Conservation (phyloP, 805 yeast genomes). For the Clavispora phyllophila region DNA sequence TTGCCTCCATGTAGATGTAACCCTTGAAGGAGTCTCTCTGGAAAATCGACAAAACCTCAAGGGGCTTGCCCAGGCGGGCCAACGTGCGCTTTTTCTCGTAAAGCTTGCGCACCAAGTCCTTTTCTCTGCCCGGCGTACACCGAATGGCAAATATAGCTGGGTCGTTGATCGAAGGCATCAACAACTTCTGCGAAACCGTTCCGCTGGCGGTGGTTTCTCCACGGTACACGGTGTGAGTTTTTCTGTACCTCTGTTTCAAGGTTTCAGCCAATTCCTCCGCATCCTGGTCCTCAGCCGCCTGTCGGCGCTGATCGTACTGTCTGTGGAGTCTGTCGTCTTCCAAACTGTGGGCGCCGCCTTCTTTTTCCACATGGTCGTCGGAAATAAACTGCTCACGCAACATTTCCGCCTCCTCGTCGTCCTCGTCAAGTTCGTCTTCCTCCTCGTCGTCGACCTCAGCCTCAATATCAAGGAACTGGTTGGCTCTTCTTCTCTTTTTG, state of each 20-base stretch:
- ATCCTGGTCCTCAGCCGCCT: constrained; percentile 85
- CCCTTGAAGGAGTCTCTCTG: constrained; percentile 93
- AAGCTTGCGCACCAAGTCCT: constrained; percentile 79
- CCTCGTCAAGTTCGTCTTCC: constrained; percentile 82
- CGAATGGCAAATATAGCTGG: constrained; percentile 95
- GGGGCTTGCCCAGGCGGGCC: constrained; percentile 68
- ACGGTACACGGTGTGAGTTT: constrained; percentile 75
- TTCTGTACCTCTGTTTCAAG: constrained; percentile 86
- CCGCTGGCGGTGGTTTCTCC: constrained; percentile 67
- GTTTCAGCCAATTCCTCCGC: constrained; percentile 92
- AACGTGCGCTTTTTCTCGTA: constrained; percentile 78
- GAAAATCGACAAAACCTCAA: constrained; percentile 82
- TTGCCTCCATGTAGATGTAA: constrained; percentile 90
- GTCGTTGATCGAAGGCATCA: constrained; percentile 93
- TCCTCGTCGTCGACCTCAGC: constrained; percentile 99
- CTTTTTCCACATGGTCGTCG: constrained; percentile 65
- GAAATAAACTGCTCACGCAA: constrained; percentile 79
- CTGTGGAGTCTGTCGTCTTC: constrained; percentile 73
- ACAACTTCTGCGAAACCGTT: constrained; percentile 81
- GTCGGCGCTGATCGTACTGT: constrained; percentile 83
- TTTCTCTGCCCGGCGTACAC: constrained; percentile 90
- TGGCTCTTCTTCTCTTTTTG: constrained; percentile 49
- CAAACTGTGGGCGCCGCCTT: constrained; percentile 42
- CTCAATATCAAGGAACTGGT: constrained; percentile 95
- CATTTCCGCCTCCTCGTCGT: constrained; percentile 87